phyloP scores from a whole-genome alignment of 768 basidiomycete species.

The Rickenella mellea region DNA sequence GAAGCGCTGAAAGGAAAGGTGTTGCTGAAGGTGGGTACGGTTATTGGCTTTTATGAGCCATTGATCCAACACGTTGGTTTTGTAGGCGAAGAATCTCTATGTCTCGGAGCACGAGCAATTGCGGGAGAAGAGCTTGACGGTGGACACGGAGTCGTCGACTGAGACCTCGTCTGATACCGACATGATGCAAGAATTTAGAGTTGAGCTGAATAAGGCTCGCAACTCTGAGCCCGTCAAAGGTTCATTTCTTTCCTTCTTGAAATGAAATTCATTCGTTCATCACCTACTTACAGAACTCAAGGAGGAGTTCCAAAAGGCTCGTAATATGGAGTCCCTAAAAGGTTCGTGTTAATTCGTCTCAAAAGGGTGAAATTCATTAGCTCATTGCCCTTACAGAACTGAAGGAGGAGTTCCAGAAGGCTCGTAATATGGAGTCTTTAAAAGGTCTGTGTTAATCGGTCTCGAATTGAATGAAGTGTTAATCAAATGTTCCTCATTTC shows the following conservation, averaged over 20 bases:
- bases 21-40: constrained; percentile 62
- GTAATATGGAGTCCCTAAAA: constrained; percentile 26
- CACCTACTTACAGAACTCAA: constrained; percentile 11
- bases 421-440: constrained; percentile 19
- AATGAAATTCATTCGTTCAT: no score
- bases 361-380: not conserved
- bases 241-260: no score
- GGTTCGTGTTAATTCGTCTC: constrained; percentile 13
- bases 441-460: constrained; percentile 8
- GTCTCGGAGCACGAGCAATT: constrained; percentile 30
- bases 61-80: not conserved
- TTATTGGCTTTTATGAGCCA: not conserved
- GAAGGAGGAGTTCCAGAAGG: constrained; percentile 29
- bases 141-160: constrained; percentile 34
- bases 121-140: constrained; percentile 20
- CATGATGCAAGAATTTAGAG: not conserved
- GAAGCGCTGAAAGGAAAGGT: constrained; percentile 70
- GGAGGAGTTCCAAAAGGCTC: constrained; percentile 13
- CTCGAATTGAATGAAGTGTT: not conserved
- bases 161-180: constrained; percentile 21
- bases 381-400: constrained; percentile 18
- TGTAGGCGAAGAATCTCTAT: constrained; percentile 71
- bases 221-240: no score
- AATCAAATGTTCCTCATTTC: not conserved
- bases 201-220: not conserved